Conservation (phyloP, 2,329 filamentous ascomycete genomes). For the Aspergillus intermedius region DNA sequence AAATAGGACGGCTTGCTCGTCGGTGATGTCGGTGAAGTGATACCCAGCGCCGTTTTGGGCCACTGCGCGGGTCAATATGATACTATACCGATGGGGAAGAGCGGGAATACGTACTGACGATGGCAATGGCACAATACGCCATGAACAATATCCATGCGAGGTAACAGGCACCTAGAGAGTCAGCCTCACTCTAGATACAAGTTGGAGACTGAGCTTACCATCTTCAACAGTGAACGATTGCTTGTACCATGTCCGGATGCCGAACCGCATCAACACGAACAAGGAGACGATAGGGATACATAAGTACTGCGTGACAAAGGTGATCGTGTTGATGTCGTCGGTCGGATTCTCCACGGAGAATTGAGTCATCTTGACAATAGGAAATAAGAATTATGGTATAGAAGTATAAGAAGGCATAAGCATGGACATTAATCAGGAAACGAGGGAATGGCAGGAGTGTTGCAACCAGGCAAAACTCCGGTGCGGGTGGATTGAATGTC, state of each 20-base stretch:
- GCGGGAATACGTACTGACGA: constrained; percentile 17
- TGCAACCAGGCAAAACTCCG: not conserved
- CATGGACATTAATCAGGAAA: not conserved
- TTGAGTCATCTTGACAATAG: not conserved
- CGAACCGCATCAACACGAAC: constrained; percentile 26
- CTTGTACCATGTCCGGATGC: constrained; percentile 25
- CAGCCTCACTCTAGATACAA: constrained; percentile 3
- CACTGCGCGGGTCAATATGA: constrained; percentile 13
- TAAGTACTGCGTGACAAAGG: constrained; percentile 30
- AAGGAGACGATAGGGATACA: constrained; percentile 29
- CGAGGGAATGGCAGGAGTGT: not conserved
- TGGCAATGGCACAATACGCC: constrained; percentile 27
- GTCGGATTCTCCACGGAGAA: constrained; percentile 12
- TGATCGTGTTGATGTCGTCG: constrained; percentile 26
- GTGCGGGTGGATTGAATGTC: not conserved
- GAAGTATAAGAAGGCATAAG: not conserved
- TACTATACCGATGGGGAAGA: not conserved
- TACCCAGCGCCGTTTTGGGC: constrained; percentile 32
- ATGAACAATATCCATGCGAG: constrained; percentile 21
- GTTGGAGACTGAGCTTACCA: constrained; percentile 15
- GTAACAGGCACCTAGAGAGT: constrained; percentile 13
- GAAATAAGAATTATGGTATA: not conserved
- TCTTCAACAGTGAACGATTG: constrained; percentile 29
- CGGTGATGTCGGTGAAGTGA: constrained; percentile 20
- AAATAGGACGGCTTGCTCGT: constrained; percentile 15